These are phyloP conservation scores for Jimgerdemannia lactiflua DNA, from an alignment of 192 early-diverging fungal species.

Conservation along the genomic window DNA sequence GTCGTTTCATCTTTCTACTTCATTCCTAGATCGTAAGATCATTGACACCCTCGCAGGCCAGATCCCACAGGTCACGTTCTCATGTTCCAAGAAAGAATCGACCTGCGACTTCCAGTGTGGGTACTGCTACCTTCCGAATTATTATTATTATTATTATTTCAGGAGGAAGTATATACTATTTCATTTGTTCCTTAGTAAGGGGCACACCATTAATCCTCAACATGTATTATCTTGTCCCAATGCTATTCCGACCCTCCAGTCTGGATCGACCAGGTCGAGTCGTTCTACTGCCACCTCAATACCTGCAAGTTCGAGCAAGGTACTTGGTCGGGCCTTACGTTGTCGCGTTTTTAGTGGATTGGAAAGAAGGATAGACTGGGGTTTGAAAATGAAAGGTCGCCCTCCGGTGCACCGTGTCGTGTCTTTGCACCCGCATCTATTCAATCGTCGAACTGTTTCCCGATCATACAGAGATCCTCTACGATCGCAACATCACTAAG, in stretches of 20 bases:
- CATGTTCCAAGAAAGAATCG: conserved; percentile 53
- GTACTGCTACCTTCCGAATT: not conserved
- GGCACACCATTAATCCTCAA: no score
- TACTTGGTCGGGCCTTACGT: conserved; percentile 9
- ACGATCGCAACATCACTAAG: conserved; percentile 52
- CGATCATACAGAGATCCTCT: conserved; percentile 30
- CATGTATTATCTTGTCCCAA: not conserved
- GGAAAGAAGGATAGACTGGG: no score
- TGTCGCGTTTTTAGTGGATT: no score
- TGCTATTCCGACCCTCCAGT: conserved; percentile 33
- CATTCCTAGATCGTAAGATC: conserved; percentile 48
- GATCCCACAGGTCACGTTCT: conserved; percentile 77
- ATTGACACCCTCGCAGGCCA: conserved; percentile 54
- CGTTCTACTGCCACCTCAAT: conserved; percentile 86
- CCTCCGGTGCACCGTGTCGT: no score
- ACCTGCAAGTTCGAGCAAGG: conserved; percentile 69
- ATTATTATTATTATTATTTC: not conserved
- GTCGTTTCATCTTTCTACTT: not conserved
- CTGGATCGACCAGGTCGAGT: conserved; percentile 83
- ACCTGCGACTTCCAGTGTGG: conserved; percentile 76
- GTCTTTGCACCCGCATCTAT: no score
- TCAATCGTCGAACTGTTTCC: no score
- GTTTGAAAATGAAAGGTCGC: no score
- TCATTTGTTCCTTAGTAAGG: no score
- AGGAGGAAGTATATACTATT: not conserved